Base-by-base conservation (phyloP, 257 asterid species). In the Salvia hispanica region DNA sequence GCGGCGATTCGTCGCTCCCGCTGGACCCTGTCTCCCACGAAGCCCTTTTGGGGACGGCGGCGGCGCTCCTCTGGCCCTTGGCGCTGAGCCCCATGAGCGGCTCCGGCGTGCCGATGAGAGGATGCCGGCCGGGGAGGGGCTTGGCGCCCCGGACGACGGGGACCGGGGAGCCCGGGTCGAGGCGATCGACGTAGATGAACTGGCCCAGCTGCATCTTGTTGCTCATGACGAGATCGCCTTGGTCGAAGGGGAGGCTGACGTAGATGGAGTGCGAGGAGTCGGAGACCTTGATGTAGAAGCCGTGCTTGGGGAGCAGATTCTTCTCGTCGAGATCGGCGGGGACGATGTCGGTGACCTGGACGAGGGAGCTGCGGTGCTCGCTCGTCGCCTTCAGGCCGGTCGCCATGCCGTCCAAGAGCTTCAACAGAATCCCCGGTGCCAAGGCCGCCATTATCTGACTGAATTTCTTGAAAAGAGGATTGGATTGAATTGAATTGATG, bases 271-370 rank as follows among this genome's bases (percentile, higher is more conserved):
- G 96, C 1, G 96, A 92, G 54, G 96, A 92, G 79, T 89, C 98
- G 0, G 98, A 87, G 3, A 92, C 78, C 66, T 92, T 92, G 31
- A 89, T 84, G 79, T 85, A 92, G 71, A 92, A 92, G 0, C 96
- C 96, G 42, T 87, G 95, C 39, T 87, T 89, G 0, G 96, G 96
- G 58, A 89, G 68, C 4, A 92, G 87, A 57, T 79, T 82, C 21
- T 92, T 92, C 78, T 92, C 96, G 25, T 92, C 98, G 14, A 92
- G 95, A 77, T 89, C 96, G 4, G 95, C 98, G 0, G 96, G 98
- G 12, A 92, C 96, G 16, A 89, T 92, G 72, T 88, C 96, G 9
- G 95, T 92, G 9, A 92, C 95, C 76, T 92, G 98, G 54, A 92
- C 45, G 3, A 92, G 82, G 1, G 96, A 86, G 74, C 96, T 92